Evolutionary conservation across 2,329 filamentous ascomycete species (phyloP).

Genomic region (Rhinocladiella mackenziei): DNA sequence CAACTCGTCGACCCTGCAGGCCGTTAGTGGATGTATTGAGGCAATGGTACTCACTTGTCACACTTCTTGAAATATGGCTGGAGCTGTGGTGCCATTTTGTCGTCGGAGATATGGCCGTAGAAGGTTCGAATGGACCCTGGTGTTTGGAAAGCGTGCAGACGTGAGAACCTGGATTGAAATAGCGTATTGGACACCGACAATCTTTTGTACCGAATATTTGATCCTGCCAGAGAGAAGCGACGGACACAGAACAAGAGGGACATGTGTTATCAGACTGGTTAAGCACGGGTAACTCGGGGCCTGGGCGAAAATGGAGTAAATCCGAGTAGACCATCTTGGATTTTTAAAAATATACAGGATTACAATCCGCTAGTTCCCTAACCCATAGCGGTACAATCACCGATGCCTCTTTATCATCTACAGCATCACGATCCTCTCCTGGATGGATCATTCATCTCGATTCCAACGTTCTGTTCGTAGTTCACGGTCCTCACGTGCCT

Average conservation of each 20-base stretch:
- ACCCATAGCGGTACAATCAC: no score
- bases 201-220: constrained; percentile 5
- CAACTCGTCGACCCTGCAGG: constrained; percentile 63
- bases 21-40: constrained; percentile 6
- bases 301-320: constrained; percentile 10
- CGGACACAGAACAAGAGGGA: constrained; percentile 6
- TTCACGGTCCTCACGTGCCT: constrained; percentile 58
- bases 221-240: constrained; percentile 8
- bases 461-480: constrained; percentile 60
- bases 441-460: constrained; percentile 51
- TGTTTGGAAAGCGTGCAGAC: constrained; percentile 4
- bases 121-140: constrained; percentile 33
- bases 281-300: constrained; percentile 7
- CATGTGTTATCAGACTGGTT: constrained; percentile 17
- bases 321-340: not conserved
- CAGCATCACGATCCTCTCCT: not conserved
- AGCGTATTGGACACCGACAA: constrained; percentile 3
- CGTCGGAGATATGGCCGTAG: constrained; percentile 45
- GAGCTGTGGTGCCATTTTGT: constrained; percentile 82
- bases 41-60: constrained; percentile 18
- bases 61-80: constrained; percentile 86
- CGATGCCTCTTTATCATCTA: constrained; percentile 3
- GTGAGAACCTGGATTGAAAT: constrained; percentile 1
- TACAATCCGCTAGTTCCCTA: not conserved
- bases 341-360: not conserved